Evolutionary conservation across 345 rosid species (phyloP).

Genomic region (Hypericum androsaemum): DNA sequence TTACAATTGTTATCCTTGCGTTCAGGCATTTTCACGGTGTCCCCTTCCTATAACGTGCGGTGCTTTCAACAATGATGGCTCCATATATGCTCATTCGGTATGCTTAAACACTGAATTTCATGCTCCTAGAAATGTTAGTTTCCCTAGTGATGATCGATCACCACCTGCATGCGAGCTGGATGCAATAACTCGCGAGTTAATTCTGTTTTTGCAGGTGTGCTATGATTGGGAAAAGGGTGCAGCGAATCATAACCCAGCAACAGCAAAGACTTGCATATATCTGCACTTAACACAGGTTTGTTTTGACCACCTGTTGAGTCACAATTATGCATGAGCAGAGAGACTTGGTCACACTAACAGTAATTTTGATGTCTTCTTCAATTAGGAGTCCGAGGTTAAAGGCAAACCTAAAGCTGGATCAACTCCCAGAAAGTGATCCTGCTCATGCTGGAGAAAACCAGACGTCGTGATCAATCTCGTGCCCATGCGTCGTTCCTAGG

Average conservation of each 20-base stretch:
- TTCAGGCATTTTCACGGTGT: constrained; percentile 93
- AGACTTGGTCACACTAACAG: not conserved
- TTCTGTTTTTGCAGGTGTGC: constrained; percentile 41
- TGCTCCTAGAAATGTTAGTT: not conserved
- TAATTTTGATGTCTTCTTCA: not conserved
- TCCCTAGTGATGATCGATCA: not conserved
- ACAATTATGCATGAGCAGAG: not conserved
- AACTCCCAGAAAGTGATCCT: constrained; percentile 12
- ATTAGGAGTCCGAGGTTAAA: constrained; percentile 76
- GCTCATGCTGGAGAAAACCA: not conserved
- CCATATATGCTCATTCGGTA: constrained; percentile 88
- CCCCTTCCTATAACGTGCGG: constrained; percentile 82
- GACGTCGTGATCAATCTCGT: too few species aligned
- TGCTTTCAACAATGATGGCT: constrained; percentile 88
- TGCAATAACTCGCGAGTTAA: not conserved
- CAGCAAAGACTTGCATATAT: constrained; percentile 47
- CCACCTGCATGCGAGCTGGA: not conserved
- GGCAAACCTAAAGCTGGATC: constrained; percentile 51
- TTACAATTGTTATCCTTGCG: not conserved
- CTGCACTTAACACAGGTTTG: constrained; percentile 58
- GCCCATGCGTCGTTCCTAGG: too few species aligned
- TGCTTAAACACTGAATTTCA: not conserved
- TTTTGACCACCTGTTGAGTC: not conserved
- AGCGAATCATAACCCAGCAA: constrained; percentile 70
- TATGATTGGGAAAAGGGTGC: constrained; percentile 98